Evolutionary conservation across 2,329 filamentous ascomycete genomes (phyloP).

Genomic region (Penicillium sp.): DNA sequence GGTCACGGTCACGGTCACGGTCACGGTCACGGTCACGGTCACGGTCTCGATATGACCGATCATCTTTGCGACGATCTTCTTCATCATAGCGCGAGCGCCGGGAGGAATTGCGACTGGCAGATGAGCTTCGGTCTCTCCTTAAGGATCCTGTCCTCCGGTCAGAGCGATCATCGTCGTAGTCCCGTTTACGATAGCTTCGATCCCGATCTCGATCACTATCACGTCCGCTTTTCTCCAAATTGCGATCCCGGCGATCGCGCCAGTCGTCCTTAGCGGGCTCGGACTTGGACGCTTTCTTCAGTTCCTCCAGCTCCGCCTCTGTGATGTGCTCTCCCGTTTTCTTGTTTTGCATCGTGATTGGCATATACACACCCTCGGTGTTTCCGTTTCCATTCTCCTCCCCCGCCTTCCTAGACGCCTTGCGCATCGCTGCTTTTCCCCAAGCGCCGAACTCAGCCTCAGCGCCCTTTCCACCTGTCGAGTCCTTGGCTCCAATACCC

Average conservation of each 20-base stretch:
- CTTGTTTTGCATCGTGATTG: slow-evolving; percentile 60
- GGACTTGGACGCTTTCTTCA: slow-evolving; percentile 49
- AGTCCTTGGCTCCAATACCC: slow-evolving; percentile 83
- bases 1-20: slow-evolving; percentile 21
- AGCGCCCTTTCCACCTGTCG: slow-evolving; percentile 52
- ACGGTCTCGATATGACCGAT: slow-evolving; percentile 34
- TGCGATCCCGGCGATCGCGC: slow-evolving; percentile 46
- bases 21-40: slow-evolving; percentile 27
- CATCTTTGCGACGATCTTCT: slow-evolving; percentile 32
- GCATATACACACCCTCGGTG: slow-evolving; percentile 56
- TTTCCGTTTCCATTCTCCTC: slow-evolving; percentile 44
- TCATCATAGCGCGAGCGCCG: slow-evolving; percentile 40
- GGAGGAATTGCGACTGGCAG: slow-evolving; percentile 34
- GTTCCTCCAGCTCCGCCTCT: slow-evolving; percentile 58
- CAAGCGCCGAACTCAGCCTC: slow-evolving; percentile 76
- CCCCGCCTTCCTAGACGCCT: slow-evolving; percentile 56
- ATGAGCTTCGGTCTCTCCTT: slow-evolving; percentile 37
- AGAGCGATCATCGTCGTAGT: slow-evolving; percentile 36
- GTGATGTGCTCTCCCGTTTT: slow-evolving; percentile 62
- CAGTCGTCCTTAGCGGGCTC: slow-evolving; percentile 46
- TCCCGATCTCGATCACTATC: slow-evolving; percentile 32
- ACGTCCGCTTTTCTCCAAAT: slow-evolving; percentile 40
- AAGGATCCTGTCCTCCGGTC: slow-evolving; percentile 41
- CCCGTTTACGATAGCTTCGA: slow-evolving; percentile 31
- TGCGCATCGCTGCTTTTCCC: slow-evolving; percentile 63